Evolutionary conservation across 148 eudicot species (phyloP).

Genomic region (Rhododendron williamsianum): DNA sequence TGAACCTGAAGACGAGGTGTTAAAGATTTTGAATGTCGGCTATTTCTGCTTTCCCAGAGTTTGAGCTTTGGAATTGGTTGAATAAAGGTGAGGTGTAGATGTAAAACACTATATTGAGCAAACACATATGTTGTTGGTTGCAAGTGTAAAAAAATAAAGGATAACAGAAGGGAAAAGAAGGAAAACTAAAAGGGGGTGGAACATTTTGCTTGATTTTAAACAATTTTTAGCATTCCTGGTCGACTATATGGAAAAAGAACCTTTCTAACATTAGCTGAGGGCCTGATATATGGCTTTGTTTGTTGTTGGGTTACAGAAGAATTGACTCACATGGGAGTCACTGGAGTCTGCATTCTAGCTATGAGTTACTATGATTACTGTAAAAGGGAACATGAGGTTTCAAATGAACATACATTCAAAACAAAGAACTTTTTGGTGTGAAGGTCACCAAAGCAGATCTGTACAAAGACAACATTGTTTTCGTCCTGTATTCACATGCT

Average conservation of each 20-base stretch:
- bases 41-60: not conserved
- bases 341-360: not conserved
- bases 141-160: not conserved
- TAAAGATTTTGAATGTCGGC: not conserved
- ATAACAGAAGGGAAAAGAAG: not conserved
- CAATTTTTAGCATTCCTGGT: not conserved
- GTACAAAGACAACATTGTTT: not conserved
- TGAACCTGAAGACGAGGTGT: not conserved
- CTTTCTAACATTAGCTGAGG: not conserved
- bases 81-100: not conserved
- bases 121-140: not conserved
- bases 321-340: not conserved
- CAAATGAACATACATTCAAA: not conserved
- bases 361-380: not conserved
- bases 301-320: not conserved
- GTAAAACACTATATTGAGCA: not conserved
- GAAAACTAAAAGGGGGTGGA: not conserved
- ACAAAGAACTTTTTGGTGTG: not conserved
- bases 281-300: not conserved
- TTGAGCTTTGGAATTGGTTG: not conserved
- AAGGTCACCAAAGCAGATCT: not conserved
- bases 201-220: not conserved
- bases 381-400: not conserved
- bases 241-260: not conserved
- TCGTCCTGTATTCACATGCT: not conserved